Evolutionary conservation across 768 basidiomycete species (phyloP), one percentile per base, ranked within the genome.

Genomic region (Lentinula raphanica): DNA sequence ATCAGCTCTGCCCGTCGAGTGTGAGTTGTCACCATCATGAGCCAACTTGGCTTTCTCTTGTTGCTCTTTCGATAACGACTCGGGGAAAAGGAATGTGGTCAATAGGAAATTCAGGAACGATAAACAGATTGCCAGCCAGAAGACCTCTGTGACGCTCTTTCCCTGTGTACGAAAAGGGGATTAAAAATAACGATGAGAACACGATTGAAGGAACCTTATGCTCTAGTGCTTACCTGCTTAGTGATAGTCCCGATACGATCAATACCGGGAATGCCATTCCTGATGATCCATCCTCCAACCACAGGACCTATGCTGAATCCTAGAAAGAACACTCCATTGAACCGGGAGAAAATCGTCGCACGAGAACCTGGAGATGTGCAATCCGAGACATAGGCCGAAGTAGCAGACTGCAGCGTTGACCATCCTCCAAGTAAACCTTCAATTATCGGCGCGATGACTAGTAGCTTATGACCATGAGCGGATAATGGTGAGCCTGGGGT

Each of bases 381-480:
- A 65, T 94, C 92, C 35, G 87, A 86, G 53, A 93, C 76, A 64
- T 92, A 93, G 3, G 94, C 90, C 13, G 87, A 83, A n/a, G 84
- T 84, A 0, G 87, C 86, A 3, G 87, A 83, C 56, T 86, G 83
- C 8, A 94, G 72, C 0, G 92, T 86, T 6, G 87, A 83, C 82
- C 87, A 90, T 27, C 94, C 92, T 13, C 94, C 94, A 2, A 93
- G 76, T 15, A 87, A 71, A 17, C 94, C 94, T 67, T 97, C 94
- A 19, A 92, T 73, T 36, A 88, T 69, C 0, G 95, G 91, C 2
- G 93, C 88, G 49, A 95, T 60, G 27, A 96, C 72, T 19, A 97
- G 78, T 25, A 94, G 74, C 58, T 84, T 84, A 65, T 91, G 89
- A 0, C 88, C 87, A 63, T 94, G 86, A 3, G 76, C 72, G 49